Conservation (phyloP, 1,284 basidiomycete genomes). For the Phaffia rhodozyma region DNA sequence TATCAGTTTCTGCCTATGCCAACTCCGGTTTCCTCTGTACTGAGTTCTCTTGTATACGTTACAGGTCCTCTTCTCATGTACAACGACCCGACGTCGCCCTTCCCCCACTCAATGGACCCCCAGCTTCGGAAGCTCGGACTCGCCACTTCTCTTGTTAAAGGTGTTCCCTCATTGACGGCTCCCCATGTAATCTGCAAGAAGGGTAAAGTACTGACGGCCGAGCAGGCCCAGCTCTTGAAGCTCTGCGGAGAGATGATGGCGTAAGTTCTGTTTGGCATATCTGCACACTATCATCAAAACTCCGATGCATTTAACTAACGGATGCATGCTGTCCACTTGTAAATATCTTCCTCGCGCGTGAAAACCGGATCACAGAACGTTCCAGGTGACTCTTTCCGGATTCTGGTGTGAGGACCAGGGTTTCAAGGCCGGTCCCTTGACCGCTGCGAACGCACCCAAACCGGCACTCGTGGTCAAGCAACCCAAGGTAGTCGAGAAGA, state of each 20-base stretch:
- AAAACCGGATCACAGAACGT: background rate
- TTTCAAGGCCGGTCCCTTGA: conserved; percentile 9
- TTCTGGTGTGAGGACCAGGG: conserved; percentile 9
- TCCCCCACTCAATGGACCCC: conserved; percentile 93
- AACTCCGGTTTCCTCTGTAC: background rate
- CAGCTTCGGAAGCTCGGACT: conserved; percentile 86
- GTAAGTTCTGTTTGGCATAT: background rate
- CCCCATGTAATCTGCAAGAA: conserved; percentile 76
- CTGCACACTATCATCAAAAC: background rate
- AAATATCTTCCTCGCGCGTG: background rate
- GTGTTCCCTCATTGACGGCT: conserved; percentile 70
- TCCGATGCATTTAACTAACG: background rate
- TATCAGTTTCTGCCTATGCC: background rate
- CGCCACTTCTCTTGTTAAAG: conserved; percentile 65
- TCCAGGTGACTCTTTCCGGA: conserved; percentile 11
- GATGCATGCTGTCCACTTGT: background rate
- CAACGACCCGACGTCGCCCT: conserved; percentile 62
- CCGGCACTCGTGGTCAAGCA: conserved; percentile 1
- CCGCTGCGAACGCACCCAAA: background rate
- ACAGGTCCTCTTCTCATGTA: conserved; percentile 40
- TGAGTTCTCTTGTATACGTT: background rate
- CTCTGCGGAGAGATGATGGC: conserved; percentile 78
- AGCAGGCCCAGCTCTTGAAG: conserved; percentile 82
- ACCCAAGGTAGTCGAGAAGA: background rate
- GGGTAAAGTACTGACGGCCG: conserved; percentile 64